Evolutionary conservation across 768 basidiomycete species (phyloP), one percentile per base, ranked within the genome.

Genomic region (Kwoniella dendrophila): DNA sequence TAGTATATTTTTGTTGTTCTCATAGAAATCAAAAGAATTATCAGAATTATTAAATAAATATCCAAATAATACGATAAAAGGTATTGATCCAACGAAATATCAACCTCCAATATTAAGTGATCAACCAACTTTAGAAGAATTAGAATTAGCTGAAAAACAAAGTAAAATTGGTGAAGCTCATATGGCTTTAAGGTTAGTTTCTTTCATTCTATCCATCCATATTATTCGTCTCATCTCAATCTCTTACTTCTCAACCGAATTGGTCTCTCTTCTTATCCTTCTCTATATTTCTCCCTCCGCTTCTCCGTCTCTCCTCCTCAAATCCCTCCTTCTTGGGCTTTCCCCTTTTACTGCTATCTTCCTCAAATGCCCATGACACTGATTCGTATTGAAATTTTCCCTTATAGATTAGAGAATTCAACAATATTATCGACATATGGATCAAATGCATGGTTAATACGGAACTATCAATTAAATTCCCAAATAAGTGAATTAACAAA

Each of bases 391-490:
- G 8, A 8, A 18, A 38, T 38, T 29, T 10, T 4, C 12, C 10
- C n/a, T 3, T 1, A 27, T 66, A 95, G 94, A 66, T 86, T 89
- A 68, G 88, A 87, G 22, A 97, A 96, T 81, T 80, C 91, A 53
- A 84, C 87, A 2, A 81, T 98, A 30, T 80, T 94, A 33, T 87
- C 92, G 75, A 87, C 86, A 33, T 93, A 95, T 72, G 95, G 90
- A 3, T 81, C 88, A 18, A 97, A 98, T 81, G 88, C 90, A 12
- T 95, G 90, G 89, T 85, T 89, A 64, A 86, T 93, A 78, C 87
- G 90, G 74, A 98, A 97, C 78, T 92, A 92, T 72, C 82, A 90
- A 32, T 81, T 93, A 24, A 92, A 95, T 76, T 83, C 86, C 26
- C 86, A 88, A 33, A 86, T 87, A 7, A 92, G 91, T 71, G 86